Percentiles rank a stretch among this genome's conserved stretches.
Conservation (phyloP, 306 rosid species). For the Malus sylvestris region DNA sequence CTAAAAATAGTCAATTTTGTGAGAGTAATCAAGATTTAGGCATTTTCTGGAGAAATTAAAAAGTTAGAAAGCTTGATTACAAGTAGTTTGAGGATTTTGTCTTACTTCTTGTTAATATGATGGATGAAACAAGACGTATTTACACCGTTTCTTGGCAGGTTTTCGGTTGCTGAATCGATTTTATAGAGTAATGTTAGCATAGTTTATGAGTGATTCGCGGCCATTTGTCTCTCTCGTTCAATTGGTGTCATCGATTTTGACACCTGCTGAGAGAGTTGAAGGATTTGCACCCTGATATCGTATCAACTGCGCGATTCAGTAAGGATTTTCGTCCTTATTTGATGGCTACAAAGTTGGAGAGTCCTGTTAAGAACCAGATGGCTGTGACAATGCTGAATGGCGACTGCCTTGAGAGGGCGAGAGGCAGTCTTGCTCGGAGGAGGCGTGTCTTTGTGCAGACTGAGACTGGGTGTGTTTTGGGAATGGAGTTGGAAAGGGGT, state of each 20-base stretch:
- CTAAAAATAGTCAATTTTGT: background rate
- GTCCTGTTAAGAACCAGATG: slow-evolving; percentile 42
- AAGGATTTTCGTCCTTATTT: background rate
- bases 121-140: background rate
- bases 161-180: background rate
- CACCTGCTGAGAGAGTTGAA: slow-evolving; percentile 13
- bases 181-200: background rate
- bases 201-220: slow-evolving; percentile 9
- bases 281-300: background rate
- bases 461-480: slow-evolving; percentile 69
- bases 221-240: slow-evolving; percentile 8
- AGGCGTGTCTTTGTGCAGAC: slow-evolving; percentile 83
- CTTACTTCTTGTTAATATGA: background rate
- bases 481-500: slow-evolving; percentile 64
- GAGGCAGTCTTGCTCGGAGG: slow-evolving; percentile 53
- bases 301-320: background rate
- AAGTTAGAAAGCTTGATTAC: background rate
- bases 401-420: slow-evolving; percentile 32
- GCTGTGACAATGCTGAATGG: slow-evolving; percentile 44
- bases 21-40: background rate
- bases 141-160: background rate
- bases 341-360: slow-evolving; percentile 49
- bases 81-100: background rate
- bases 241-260: slow-evolving; percentile 5
- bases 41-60: no score